Conservation (phyloP, 2,329 filamentous ascomycete species). For the Pseudocercospora fijiensis region DNA sequence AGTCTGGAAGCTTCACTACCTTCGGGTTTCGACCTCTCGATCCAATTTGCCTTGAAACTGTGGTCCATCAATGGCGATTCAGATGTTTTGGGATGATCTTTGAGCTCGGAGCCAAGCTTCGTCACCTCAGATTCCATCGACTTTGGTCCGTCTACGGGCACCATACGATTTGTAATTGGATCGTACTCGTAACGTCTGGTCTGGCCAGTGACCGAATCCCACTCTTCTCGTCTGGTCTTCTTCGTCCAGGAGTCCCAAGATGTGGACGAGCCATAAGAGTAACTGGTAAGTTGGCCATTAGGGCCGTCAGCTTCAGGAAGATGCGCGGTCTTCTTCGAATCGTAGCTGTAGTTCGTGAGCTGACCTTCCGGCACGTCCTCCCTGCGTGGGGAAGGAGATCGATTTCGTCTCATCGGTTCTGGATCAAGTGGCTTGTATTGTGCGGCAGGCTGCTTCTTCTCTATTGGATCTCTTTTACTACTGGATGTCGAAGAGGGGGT, state of each 20-base stretch:
- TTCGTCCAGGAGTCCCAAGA: conserved; percentile 37
- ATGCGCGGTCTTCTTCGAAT: conserved; percentile 20
- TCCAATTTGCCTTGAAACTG: conserved; percentile 14
- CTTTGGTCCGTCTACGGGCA: conserved; percentile 24
- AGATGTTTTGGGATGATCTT: conserved; percentile 16
- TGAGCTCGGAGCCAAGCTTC: conserved; percentile 17
- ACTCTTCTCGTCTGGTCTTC: conserved; percentile 33
- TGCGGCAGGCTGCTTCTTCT: conserved; percentile 3
- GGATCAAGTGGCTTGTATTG: conserved; percentile 16
- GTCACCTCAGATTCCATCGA: conserved; percentile 15
- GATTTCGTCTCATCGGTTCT: conserved; percentile 11
- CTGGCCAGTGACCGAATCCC: conserved; percentile 36
- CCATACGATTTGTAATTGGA: conserved; percentile 42
- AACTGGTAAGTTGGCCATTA: conserved; percentile 26
- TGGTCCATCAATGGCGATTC: conserved; percentile 19
- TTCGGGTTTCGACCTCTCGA: conserved; percentile 18
- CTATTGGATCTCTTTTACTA: neutral
- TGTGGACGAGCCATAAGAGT: conserved; percentile 32
- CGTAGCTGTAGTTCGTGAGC: conserved; percentile 25
- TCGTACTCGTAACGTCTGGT: conserved; percentile 39
- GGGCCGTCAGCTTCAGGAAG: conserved; percentile 17
- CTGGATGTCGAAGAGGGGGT: neutral
- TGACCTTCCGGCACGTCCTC: conserved; percentile 17
- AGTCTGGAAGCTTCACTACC: conserved; percentile 14
- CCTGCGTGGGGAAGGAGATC: conserved; percentile 1